Conservation (phyloP, 73 alveolate genomes). For the Urostyla sp. region DNA sequence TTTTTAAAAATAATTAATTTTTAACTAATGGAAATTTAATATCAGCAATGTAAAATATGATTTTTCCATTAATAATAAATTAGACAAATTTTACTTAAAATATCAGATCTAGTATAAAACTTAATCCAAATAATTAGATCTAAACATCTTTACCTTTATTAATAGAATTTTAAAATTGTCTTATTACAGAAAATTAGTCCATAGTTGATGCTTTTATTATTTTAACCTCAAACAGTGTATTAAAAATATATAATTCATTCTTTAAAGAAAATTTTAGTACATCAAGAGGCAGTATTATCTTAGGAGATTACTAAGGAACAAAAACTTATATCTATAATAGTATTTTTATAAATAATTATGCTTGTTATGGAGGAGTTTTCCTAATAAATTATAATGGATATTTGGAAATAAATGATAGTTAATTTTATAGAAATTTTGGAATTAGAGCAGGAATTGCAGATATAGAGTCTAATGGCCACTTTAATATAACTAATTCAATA, state of each 20-base stretch:
- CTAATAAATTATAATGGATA: not conserved
- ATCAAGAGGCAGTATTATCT: constrained; percentile 24
- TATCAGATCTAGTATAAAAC: not conserved
- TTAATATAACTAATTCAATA: not conserved
- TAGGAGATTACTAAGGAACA: constrained; percentile 29
- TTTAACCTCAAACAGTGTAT: not conserved
- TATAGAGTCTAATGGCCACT: not conserved
- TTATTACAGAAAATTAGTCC: not conserved
- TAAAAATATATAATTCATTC: not conserved
- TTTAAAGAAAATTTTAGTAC: constrained; percentile 25
- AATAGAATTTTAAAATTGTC: not conserved
- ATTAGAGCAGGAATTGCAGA: not conserved
- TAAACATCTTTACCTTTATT: not conserved
- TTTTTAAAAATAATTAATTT: not conserved
- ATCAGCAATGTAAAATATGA: not conserved
- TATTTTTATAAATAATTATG: not conserved
- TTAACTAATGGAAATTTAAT: not conserved
- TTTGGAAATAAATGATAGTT: not conserved
- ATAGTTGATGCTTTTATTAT: constrained; percentile 20
- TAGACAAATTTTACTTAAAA: not conserved
- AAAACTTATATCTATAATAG: not conserved
- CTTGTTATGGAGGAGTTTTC: constrained; percentile 9
- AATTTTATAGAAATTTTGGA: not conserved
- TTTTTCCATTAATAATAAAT: not conserved
- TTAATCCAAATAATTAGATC: not conserved